Percentiles rank a stretch among this genome's conserved stretches.
phyloP scores from a whole-genome alignment of 352 stramenopile species.

The Thalassiosira ordinaria region DNA sequence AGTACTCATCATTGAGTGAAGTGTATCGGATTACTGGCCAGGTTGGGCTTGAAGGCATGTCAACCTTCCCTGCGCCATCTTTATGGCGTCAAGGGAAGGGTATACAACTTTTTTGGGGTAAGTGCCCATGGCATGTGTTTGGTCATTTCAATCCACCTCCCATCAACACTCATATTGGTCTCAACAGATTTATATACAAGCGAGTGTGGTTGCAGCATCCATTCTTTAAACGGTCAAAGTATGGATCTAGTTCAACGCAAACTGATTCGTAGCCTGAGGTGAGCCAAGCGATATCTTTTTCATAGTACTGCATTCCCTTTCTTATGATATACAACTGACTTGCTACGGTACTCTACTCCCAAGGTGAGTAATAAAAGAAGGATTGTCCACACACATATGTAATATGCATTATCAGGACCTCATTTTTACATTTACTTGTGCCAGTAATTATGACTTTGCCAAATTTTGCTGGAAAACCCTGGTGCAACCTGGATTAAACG shows the following conservation, averaged over 20 bases:
- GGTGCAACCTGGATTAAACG: slow-evolving; percentile 28
- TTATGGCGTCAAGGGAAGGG: slow-evolving; percentile 41
- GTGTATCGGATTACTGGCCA: slow-evolving; percentile 52
- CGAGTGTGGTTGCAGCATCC: slow-evolving; percentile 42
- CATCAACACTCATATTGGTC: neutral
- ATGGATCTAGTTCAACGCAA: slow-evolving; percentile 47
- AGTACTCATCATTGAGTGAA: slow-evolving; percentile 42
- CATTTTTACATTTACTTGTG: too few species aligned
- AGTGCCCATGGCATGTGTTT: neutral
- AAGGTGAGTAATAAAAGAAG: too few species aligned
- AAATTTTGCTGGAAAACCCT: slow-evolving; percentile 59
- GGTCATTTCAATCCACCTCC: neutral
- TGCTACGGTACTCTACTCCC: too few species aligned
- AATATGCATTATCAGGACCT: too few species aligned
- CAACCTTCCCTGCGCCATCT: slow-evolving; percentile 41
- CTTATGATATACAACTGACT: too few species aligned
- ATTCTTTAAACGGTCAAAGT: slow-evolving; percentile 47
- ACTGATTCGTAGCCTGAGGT: slow-evolving; percentile 47
- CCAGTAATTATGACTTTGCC: slow-evolving; percentile 59
- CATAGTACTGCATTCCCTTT: neutral
- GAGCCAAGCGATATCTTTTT: neutral
- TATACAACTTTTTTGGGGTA: too few species aligned
- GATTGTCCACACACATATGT: too few species aligned
- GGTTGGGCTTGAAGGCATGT: neutral
- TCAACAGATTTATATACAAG: slow-evolving; percentile 38